phyloP scores from a whole-genome alignment of 495 filamentous ascomycete species.

The Lepidopterella palustris region DNA sequence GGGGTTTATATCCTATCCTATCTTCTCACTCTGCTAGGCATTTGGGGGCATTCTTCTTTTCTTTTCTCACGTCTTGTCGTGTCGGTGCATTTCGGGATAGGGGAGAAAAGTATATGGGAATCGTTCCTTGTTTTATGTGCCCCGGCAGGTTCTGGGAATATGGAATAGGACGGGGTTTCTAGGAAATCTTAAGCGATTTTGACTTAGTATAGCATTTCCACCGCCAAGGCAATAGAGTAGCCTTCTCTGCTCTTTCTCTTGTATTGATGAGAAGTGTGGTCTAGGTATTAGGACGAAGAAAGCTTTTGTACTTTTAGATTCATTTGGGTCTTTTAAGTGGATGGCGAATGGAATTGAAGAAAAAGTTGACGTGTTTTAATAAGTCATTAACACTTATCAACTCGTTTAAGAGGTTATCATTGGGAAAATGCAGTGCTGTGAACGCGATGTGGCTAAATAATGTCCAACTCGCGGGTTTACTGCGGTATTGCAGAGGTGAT shows the following conservation, averaged over 20 bases:
- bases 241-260: conserved; percentile 6
- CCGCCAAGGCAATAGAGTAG: conserved; percentile 12
- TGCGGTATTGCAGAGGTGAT: too few species aligned
- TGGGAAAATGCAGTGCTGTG: too few species aligned
- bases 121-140: conserved; percentile 1
- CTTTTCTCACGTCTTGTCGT: conserved; percentile 16
- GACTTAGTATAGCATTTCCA: conserved; percentile 24
- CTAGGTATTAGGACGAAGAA: neutral
- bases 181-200: conserved; percentile 12
- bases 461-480: too few species aligned
- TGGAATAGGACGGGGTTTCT: conserved; percentile 15
- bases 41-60: conserved; percentile 18
- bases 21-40: conserved; percentile 24
- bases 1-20: conserved; percentile 10
- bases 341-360: conserved; percentile 5
- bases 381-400: too few species aligned
- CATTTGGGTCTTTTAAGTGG: conserved; percentile 1
- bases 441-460: too few species aligned
- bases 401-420: too few species aligned
- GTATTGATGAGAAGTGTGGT: conserved; percentile 8
- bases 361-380: too few species aligned
- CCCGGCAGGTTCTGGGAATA: conserved; percentile 23
- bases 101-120: conserved; percentile 25
- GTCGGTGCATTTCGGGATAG: conserved; percentile 6
- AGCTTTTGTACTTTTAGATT: conserved; percentile 16